A percentile compares a stretch with the other conserved stretches of the same genome.
Conservation (phyloP, 2,329 filamentous ascomycete species). For the Diaporthe citri region DNA sequence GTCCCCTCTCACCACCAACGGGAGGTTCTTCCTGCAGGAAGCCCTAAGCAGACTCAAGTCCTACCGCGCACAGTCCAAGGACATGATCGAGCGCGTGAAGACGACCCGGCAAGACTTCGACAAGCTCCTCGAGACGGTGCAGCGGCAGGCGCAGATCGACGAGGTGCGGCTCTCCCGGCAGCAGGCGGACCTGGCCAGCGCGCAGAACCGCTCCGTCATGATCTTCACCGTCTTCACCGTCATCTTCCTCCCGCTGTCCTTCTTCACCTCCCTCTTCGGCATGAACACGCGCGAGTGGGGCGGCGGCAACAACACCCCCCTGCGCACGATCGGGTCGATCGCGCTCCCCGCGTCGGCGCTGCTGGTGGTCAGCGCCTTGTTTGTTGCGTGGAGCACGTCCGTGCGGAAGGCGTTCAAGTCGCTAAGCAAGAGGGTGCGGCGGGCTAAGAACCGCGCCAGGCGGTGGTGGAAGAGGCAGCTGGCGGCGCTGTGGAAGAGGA, state of each 20-base stretch:
- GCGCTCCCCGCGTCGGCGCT: slow-evolving; percentile 24
- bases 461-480: slow-evolving; percentile 14
- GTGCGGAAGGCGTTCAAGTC: slow-evolving; percentile 19
- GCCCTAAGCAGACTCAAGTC: slow-evolving; percentile 10
- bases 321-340: slow-evolving; percentile 32
- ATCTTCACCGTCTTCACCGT: slow-evolving; percentile 51
- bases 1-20: not conserved
- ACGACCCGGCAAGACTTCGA: slow-evolving; percentile 32
- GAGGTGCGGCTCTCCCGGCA: slow-evolving; percentile 36
- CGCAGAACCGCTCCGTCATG: slow-evolving; percentile 48
- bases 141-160: slow-evolving; percentile 36
- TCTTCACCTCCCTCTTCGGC: slow-evolving; percentile 41
- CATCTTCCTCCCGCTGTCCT: slow-evolving; percentile 46
- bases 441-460: not conserved
- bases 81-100: slow-evolving; percentile 26
- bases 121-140: slow-evolving; percentile 32
- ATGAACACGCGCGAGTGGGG: slow-evolving; percentile 43
- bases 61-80: slow-evolving; percentile 22
- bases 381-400: slow-evolving; percentile 25
- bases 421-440: not conserved
- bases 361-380: slow-evolving; percentile 4
- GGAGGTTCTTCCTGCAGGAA: slow-evolving; percentile 16
- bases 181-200: slow-evolving; percentile 34
- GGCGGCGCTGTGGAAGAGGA: not conserved
- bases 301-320: slow-evolving; percentile 10